Conservation (phyloP, 345 rosid species). For the Eutrema yunnanense region DNA sequence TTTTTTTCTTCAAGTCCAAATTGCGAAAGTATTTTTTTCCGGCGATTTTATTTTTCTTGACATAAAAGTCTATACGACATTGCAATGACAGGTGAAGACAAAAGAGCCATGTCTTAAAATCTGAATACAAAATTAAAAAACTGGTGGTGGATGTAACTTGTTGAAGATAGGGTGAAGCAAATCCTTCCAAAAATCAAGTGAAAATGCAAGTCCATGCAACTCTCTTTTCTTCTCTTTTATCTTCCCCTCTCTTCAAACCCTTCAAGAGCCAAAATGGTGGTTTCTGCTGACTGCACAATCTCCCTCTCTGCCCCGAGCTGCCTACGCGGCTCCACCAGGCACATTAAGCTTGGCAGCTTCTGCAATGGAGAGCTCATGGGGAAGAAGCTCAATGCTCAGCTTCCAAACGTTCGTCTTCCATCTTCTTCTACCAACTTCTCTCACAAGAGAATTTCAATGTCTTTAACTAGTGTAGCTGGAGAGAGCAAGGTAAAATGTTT, state of each 20-base stretch:
- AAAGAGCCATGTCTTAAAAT: conserved; percentile 14
- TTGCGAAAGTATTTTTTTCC: not conserved
- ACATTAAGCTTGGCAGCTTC: conserved; percentile 38
- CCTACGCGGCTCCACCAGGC: conserved; percentile 33
- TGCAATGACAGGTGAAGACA: conserved; percentile 13
- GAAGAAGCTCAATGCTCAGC: conserved; percentile 39
- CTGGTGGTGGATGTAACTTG: conserved; percentile 58
- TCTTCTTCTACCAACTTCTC: conserved; percentile 21
- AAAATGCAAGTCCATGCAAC: conserved; percentile 30
- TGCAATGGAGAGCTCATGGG: conserved; percentile 78
- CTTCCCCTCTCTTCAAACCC: conserved; percentile 2
- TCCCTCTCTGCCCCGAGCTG: conserved; percentile 47
- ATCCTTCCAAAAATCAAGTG: conserved; percentile 37
- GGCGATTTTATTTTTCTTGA: not conserved
- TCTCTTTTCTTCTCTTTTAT: not conserved
- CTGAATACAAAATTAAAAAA: conserved; percentile 23
- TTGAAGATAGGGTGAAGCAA: conserved; percentile 63
- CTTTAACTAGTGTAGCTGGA: conserved; percentile 39
- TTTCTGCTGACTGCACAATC: conserved; percentile 56
- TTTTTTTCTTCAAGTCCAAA: not conserved
- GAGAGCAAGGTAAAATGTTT: conserved; percentile 42
- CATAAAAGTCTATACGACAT: conserved; percentile 19
- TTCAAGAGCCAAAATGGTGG: conserved; percentile 41
- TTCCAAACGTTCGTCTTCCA: conserved; percentile 1
- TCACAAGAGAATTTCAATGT: conserved; percentile 41